Evolutionary conservation across 2,329 filamentous ascomycete genomes (phyloP).

Genomic region (Drechmeria coniospora): DNA sequence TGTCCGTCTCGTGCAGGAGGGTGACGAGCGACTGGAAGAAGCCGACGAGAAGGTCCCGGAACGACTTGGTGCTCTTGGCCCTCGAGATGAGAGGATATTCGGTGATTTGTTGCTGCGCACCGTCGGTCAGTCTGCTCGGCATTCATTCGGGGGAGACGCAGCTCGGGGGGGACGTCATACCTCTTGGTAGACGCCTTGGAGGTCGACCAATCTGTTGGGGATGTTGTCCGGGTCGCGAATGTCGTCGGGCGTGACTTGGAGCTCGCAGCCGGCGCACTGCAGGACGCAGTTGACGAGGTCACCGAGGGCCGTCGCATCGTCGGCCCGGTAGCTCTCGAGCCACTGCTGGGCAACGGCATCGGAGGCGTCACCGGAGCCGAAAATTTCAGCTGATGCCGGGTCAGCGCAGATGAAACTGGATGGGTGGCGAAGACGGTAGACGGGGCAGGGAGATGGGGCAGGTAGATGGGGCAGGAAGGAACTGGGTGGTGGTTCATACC

Average conservation of each 20-base stretch:
- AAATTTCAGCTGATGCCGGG: constrained; percentile 39
- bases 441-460: constrained; percentile 7
- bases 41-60: constrained; percentile 59
- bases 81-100: constrained; percentile 88
- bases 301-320: constrained; percentile 38
- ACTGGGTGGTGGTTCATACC: too few relatives aligned
- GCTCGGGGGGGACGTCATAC: constrained; percentile 25
- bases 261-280: constrained; percentile 63
- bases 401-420: constrained; percentile 7
- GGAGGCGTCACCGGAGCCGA: constrained; percentile 40
- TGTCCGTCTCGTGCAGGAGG: constrained; percentile 65
- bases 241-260: constrained; percentile 65
- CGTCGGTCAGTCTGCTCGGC: constrained; percentile 12
- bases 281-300: constrained; percentile 54
- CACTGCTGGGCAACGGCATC: constrained; percentile 45
- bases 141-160: neutral
- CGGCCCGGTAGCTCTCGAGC: constrained; percentile 39
- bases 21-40: constrained; percentile 69
- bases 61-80: constrained; percentile 58
- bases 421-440: neutral
- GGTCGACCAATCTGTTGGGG: constrained; percentile 58
- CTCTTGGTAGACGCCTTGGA: constrained; percentile 79
- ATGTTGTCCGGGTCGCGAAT: constrained; percentile 83
- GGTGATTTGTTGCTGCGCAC: constrained; percentile 50
- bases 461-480: constrained; percentile 1